Evolutionary conservation across 2,329 filamentous ascomycete species (phyloP).

Genomic region (Exophiala sp.): DNA sequence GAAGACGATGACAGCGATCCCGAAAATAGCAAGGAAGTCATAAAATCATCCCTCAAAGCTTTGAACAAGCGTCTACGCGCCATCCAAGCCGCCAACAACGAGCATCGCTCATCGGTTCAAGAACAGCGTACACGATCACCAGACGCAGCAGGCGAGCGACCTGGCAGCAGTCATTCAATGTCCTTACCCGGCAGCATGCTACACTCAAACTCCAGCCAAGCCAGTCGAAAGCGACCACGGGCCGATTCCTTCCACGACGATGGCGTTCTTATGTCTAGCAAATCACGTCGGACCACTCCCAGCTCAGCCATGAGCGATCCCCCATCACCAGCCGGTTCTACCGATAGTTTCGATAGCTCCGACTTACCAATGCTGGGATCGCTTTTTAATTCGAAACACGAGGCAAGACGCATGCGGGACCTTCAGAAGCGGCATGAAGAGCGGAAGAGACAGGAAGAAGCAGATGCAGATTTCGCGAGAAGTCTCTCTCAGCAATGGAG

Average conservation of each 20-base stretch:
- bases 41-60: slow-evolving; percentile 10
- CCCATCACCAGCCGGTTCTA: slow-evolving; percentile 12
- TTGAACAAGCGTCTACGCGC: slow-evolving; percentile 10
- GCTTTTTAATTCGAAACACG: slow-evolving; percentile 17
- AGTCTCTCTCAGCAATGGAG: slow-evolving; percentile 34
- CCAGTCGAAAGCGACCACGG: slow-evolving; percentile 24
- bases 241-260: slow-evolving; percentile 12
- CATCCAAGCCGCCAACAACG: slow-evolving; percentile 1
- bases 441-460: slow-evolving; percentile 26
- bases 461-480: slow-evolving; percentile 35
- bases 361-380: slow-evolving; percentile 21
- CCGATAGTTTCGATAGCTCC: slow-evolving; percentile 18
- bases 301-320: slow-evolving; percentile 15
- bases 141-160: neutral
- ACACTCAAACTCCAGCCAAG: slow-evolving; percentile 4
- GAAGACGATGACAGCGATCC: slow-evolving; percentile 9
- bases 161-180: neutral
- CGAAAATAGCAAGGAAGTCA: slow-evolving; percentile 7
- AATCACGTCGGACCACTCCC: slow-evolving; percentile 27
- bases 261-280: slow-evolving; percentile 8
- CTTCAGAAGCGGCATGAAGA: slow-evolving; percentile 19
- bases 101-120: neutral
- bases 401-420: slow-evolving; percentile 13
- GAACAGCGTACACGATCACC: neutral
- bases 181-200: slow-evolving; percentile 2